Conservation (phyloP, 2,329 filamentous ascomycete genomes). For the Pseudogymnoascus sp. region DNA sequence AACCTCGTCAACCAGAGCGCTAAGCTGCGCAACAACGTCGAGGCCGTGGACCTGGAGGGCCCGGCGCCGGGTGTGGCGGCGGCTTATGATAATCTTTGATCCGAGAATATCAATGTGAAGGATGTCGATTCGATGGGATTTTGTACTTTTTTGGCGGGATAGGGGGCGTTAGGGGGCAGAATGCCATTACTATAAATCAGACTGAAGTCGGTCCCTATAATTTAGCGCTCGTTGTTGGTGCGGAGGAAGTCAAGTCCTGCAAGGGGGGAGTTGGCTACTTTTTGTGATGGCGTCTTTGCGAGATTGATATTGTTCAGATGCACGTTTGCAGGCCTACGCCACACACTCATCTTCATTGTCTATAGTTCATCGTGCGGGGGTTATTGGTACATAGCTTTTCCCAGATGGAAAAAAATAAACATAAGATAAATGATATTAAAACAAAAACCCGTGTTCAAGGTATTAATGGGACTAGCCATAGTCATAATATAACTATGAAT, state of each 20-base stretch:
- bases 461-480: not conserved
- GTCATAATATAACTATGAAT: not conserved
- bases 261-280: not conserved
- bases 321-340: not conserved
- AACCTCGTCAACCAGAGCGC: conserved; percentile 66
- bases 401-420: not conserved
- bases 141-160: not conserved
- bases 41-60: conserved; percentile 28
- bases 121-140: not conserved
- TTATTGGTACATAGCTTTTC: not conserved
- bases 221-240: conserved; percentile 1
- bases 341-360: conserved; percentile 5
- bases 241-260: not conserved
- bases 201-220: not conserved
- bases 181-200: not conserved
- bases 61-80: conserved; percentile 27
- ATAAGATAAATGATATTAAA: not conserved
- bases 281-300: not conserved
- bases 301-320: not conserved
- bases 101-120: not conserved
- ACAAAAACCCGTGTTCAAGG: not conserved
- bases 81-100: conserved; percentile 23
- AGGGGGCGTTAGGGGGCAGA: not conserved
- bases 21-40: conserved; percentile 36
- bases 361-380: not conserved